phyloP scores from a whole-genome alignment of 2,329 filamentous ascomycete species.

The Eurotiales sp. region DNA sequence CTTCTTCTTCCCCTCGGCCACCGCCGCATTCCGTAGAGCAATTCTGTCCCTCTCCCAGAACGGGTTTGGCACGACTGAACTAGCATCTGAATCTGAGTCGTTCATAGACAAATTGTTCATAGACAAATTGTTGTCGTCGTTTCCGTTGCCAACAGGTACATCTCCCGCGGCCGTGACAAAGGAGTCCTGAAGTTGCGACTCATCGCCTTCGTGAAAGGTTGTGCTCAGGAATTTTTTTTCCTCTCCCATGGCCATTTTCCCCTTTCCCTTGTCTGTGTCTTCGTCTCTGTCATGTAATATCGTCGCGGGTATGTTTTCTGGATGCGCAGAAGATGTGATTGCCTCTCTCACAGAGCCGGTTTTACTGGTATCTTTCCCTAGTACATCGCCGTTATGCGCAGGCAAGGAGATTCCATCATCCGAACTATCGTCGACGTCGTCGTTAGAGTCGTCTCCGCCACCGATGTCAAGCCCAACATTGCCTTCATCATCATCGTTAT shows the following conservation, averaged over 20 bases:
- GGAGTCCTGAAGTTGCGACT: neutral
- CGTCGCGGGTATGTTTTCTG: too few relatives aligned
- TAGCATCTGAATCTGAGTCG: neutral
- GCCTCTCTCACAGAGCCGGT: neutral
- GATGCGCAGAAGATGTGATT: neutral
- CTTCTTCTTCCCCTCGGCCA: neutral
- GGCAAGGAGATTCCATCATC: constrained; percentile 3
- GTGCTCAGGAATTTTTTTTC: constrained; percentile 1
- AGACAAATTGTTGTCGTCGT: neutral
- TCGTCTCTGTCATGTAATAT: too few relatives aligned
- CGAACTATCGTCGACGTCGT: neutral
- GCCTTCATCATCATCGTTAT: neutral
- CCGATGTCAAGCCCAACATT: too few relatives aligned
- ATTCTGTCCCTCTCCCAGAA: constrained; percentile 28
- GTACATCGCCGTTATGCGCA: neutral
- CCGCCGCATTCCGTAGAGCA: constrained; percentile 14
- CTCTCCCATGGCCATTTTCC: neutral
- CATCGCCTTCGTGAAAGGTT: constrained; percentile 11
- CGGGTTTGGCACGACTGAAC: constrained; percentile 27
- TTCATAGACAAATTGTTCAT: neutral
- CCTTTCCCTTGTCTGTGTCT: neutral
- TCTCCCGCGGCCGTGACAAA: neutral
- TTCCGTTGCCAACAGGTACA: too few relatives aligned
- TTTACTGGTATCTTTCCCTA: neutral
- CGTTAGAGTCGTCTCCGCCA: too few relatives aligned